A percentile compares a stretch with the other conserved stretches of the same genome.
phyloP scores from a whole-genome alignment of 148 eudicot species.

The Rhododendron williamsianum region DNA sequence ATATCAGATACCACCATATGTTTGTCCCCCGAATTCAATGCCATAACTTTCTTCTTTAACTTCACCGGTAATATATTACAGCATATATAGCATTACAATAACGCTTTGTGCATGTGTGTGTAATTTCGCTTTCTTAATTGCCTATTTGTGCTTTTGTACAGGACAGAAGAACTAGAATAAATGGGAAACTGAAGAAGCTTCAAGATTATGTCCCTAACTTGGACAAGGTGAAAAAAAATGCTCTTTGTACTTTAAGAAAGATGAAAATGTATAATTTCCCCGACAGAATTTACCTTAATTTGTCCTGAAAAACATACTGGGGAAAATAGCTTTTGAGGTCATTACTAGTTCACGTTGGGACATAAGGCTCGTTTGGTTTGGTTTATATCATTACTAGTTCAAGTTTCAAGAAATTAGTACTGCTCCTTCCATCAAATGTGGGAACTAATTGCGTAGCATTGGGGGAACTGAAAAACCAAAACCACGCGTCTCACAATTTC shows the following conservation, averaged over 20 bases:
- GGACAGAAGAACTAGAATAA: slow-evolving; percentile 90
- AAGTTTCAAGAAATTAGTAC: not conserved
- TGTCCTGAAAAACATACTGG: not conserved
- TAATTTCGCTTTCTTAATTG: not conserved
- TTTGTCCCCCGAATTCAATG: not conserved
- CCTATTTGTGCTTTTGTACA: slow-evolving; percentile 15
- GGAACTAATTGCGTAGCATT: not conserved
- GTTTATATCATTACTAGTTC: not conserved
- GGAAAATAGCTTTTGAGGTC: not conserved
- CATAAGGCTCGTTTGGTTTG: no score
- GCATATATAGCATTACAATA: not conserved
- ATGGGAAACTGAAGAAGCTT: slow-evolving; percentile 76
- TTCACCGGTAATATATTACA: not conserved
- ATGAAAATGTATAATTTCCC: not conserved
- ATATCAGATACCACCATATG: not conserved
- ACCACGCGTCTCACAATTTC: no score
- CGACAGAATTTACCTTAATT: not conserved
- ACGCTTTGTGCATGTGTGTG: not conserved
- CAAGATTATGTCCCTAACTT: slow-evolving; percentile 92
- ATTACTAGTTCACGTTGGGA: not conserved
- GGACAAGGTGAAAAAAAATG: slow-evolving; percentile 57
- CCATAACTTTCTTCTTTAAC: not conserved
- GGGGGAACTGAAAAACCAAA: not conserved
- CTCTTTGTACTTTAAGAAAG: not conserved
- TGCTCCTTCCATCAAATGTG: not conserved